phyloP scores from a whole-genome alignment of 768 basidiomycete species.

The Pisolithus albus region DNA sequence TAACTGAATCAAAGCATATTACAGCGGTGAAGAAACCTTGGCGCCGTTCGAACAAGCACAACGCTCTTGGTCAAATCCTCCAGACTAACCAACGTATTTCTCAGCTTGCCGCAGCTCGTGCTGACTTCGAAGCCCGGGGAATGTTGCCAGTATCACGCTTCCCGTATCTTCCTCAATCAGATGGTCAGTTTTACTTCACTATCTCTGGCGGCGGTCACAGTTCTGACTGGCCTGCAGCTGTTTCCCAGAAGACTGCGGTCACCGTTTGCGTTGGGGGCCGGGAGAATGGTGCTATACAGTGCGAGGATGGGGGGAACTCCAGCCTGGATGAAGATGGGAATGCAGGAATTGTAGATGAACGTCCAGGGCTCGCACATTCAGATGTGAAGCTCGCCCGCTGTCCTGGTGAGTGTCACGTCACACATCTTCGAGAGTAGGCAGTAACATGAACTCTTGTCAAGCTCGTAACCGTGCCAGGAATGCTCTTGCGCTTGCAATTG shows the following conservation, averaged over 20 bases:
- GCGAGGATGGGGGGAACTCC: neutral
- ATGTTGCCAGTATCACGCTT: slow-evolving; percentile 10
- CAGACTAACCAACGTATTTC: neutral
- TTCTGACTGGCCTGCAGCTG: neutral
- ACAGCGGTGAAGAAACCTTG: too few relatives aligned
- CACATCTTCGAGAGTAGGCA: neutral
- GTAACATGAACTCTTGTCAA: neutral
- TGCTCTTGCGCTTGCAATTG: neutral
- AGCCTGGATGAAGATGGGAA: neutral
- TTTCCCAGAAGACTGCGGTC: too few relatives aligned
- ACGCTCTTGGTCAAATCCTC: neutral
- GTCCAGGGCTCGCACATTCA: neutral
- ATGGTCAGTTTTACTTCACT: too few relatives aligned
- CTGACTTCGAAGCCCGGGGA: slow-evolving; percentile 11
- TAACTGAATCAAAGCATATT: too few relatives aligned
- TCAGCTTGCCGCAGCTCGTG: slow-evolving; percentile 5
- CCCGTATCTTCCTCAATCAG: too few relatives aligned
- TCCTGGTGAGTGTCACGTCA: neutral
- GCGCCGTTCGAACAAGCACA: too few relatives aligned
- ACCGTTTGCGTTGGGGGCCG: too few relatives aligned
- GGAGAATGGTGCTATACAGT: too few relatives aligned
- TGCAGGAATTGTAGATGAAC: neutral
- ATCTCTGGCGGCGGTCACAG: too few relatives aligned
- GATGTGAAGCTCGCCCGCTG: neutral
- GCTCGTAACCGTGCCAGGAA: too few relatives aligned